Conservation (phyloP, 2,329 filamentous ascomycete genomes). For the Diaporthe eres region DNA sequence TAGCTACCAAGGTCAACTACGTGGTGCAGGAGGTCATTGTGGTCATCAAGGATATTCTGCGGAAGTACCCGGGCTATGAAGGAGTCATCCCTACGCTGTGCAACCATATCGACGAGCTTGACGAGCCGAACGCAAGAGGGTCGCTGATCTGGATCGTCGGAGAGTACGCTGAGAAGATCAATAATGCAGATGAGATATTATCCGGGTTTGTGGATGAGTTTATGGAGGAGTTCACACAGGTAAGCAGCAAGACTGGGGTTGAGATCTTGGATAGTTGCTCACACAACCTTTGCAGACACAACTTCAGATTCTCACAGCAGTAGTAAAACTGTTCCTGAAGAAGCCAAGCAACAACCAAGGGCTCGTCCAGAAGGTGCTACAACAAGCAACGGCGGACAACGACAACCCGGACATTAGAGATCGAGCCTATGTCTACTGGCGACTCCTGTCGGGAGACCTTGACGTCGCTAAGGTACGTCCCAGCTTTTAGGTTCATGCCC, state of each 20-base stretch:
- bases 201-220: slow-evolving; percentile 93
- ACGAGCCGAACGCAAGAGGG: slow-evolving; percentile 91
- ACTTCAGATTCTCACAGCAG: slow-evolving; percentile 95
- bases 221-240: slow-evolving; percentile 95
- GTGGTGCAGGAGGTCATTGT: slow-evolving; percentile 98
- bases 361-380: slow-evolving; percentile 93
- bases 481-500: too few species aligned
- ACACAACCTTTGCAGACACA: slow-evolving; percentile 76
- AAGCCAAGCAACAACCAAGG: slow-evolving; percentile 93
- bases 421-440: slow-evolving; percentile 98
- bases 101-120: slow-evolving; percentile 95
- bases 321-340: slow-evolving; percentile 97
- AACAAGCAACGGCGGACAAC: slow-evolving; percentile 92
- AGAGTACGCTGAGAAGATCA: slow-evolving; percentile 99
- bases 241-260: slow-evolving; percentile 56
- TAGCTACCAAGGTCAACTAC: slow-evolving; percentile 98
- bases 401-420: slow-evolving; percentile 99
- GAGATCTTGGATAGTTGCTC: slow-evolving; percentile 1
- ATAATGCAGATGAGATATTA: slow-evolving; percentile 96
- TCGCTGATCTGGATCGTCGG: slow-evolving; percentile 99
- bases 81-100: slow-evolving; percentile 97
- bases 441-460: slow-evolving; percentile 91
- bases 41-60: slow-evolving; percentile 99
- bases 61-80: slow-evolving; percentile 98
- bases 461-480: slow-evolving; percentile 83